Evolutionary conservation across 805 yeast species (phyloP).

Genomic region (Metschnikowia dekortorum): DNA sequence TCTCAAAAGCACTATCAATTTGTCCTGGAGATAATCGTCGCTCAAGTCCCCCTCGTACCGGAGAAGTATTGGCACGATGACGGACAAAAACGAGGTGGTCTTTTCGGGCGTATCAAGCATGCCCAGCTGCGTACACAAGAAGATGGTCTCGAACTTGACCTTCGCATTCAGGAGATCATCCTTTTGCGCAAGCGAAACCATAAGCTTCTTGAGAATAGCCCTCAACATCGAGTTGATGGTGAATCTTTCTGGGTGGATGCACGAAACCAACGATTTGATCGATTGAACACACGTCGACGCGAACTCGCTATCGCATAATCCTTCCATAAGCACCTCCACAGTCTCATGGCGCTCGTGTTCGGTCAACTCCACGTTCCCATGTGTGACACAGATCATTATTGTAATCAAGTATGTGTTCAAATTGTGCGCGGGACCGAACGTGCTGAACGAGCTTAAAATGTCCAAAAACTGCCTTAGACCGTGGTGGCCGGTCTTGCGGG

Average conservation of each 20-base stretch:
- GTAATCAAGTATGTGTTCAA: conserved; percentile 30
- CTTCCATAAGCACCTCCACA: conserved; percentile 21
- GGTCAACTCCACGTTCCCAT: conserved; percentile 27
- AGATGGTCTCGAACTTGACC: conserved; percentile 46
- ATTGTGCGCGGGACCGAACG: conserved; percentile 1
- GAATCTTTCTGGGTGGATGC: conserved; percentile 20
- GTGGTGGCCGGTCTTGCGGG: conserved; percentile 12
- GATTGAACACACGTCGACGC: conserved; percentile 47
- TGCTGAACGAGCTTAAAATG: conserved; percentile 5
- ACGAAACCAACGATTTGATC: conserved; percentile 50
- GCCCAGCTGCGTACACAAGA: conserved; percentile 38
- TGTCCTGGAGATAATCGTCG: conserved; percentile 41
- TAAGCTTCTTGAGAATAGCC: conserved; percentile 44
- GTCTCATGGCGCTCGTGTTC: conserved; percentile 22
- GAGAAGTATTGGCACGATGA: conserved; percentile 38
- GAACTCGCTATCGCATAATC: conserved; percentile 20
- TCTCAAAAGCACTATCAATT: conserved; percentile 44
- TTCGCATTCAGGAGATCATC: conserved; percentile 24
- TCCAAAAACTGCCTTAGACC: conserved; percentile 24
- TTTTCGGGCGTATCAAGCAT: conserved; percentile 25
- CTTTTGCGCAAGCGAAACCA: conserved; percentile 16
- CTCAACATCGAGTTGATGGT: conserved; percentile 40
- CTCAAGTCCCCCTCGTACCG: conserved; percentile 22
- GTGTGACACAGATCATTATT: conserved; percentile 30
- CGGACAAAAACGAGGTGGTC: conserved; percentile 24